These are phyloP conservation scores for Aspergillus heteromorphus DNA, from an alignment of 495 filamentous ascomycete species.

Conservation along the genomic window DNA sequence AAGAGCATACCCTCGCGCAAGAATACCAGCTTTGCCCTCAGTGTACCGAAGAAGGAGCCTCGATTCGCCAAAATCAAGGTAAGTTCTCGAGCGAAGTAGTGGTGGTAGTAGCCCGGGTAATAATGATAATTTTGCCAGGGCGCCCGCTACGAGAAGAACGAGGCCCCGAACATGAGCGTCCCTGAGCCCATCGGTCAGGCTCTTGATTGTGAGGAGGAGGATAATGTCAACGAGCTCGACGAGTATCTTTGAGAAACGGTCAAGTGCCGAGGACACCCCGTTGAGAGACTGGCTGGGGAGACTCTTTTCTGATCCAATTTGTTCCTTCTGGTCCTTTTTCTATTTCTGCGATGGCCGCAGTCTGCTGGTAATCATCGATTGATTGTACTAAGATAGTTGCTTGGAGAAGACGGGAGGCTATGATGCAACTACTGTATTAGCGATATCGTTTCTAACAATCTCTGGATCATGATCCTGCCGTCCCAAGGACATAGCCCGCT, in stretches of 20 bases:
- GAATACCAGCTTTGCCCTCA: neutral
- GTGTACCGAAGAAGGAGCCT: neutral
- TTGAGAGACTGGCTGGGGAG: neutral
- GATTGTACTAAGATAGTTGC: too few species aligned
- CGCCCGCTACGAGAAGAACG: conserved; percentile 3
- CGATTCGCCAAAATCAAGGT: conserved; percentile 19
- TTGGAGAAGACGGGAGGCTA: neutral
- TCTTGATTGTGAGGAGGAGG: conserved; percentile 15
- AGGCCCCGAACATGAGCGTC: conserved; percentile 4
- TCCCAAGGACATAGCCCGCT: neutral
- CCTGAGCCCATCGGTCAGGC: conserved; percentile 5
- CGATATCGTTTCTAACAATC: neutral
- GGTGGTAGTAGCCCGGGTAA: neutral
- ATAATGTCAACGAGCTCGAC: conserved; percentile 13
- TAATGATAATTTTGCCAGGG: conserved; percentile 7
- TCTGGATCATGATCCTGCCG: too few species aligned
- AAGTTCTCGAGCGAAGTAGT: neutral
- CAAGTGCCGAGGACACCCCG: neutral
- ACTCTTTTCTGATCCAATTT: too few species aligned
- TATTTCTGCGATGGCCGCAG: too few species aligned
- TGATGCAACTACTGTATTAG: neutral
- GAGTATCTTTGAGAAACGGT: conserved; percentile 7
- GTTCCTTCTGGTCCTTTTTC: too few species aligned
- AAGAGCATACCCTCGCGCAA: neutral
- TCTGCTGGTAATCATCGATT: too few species aligned